Evolutionary conservation across 768 basidiomycete genomes (phyloP), one percentile per base, ranked within the genome.

Genomic region (Naganishia onofrii): DNA sequence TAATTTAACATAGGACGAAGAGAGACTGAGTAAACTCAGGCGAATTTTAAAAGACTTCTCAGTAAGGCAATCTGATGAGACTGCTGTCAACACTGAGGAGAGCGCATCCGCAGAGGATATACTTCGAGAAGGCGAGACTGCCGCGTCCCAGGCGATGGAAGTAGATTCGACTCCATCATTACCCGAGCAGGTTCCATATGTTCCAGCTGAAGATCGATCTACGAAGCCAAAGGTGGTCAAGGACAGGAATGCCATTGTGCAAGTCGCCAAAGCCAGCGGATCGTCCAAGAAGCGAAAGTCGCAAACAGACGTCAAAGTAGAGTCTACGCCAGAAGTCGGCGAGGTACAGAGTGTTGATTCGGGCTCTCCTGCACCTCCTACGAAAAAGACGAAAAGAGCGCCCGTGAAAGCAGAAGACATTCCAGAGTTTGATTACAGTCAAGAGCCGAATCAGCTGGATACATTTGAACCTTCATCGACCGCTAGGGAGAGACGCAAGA

Each of bases 371-470:
- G 69, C 69, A 28, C 56, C 46, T 28, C 44, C 68, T 28, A 10
- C 53, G 15, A 68, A 42, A 34, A 75, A 48, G 80, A 78, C 76
- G 73, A 83, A 53, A 63, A 53, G 38, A 51, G 36, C 32, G 57
- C 57, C 67, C 10, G 67, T 72, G 31, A 63, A 52, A 38, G 31
- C 66, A 36, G 67, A 72, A 32, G 75, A 76, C n/a, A 74, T 83
- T 81, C 79, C 86, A 80, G 80, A 86, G 46, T 92, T 91, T 75
- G 89, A 91, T 81, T 92, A 90, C 78, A 80, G 84, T 7, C 81
- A 82, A 17, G 87, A 85, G 28, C 86, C 89, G 5, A 92, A 92
- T 77, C 84, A 91, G 63, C 80, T 92, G 69, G 91, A 92, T 74
- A 75, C 78, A 31, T 77, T 78, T 23, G 58, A 69, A 28, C 60